A percentile compares a stretch with the other conserved stretches of the same genome.
These are phyloP conservation scores for Melocanna baccifera DNA, from an alignment of 176 grass and related monocot species.

Conservation along the genomic window DNA sequence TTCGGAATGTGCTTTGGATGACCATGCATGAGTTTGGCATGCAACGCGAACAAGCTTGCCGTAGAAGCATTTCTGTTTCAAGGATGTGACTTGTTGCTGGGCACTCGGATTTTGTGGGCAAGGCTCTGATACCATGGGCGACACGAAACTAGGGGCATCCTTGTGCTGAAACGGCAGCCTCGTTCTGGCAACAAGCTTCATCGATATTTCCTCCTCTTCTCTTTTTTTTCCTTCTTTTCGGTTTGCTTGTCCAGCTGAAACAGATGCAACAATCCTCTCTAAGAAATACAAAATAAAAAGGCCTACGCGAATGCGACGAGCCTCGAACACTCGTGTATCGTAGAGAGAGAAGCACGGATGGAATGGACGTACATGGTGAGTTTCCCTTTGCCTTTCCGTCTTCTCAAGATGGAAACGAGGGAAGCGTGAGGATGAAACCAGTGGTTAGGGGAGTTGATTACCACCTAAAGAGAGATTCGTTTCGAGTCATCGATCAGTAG, in stretches of 20 bases:
- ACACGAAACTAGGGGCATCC: slow-evolving; percentile 21
- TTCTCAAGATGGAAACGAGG: background rate
- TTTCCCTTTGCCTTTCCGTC: background rate
- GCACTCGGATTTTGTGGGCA: background rate
- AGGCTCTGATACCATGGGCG: slow-evolving; percentile 14
- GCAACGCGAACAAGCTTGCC: background rate
- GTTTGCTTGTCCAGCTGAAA: slow-evolving; percentile 17
- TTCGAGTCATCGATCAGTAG: background rate
- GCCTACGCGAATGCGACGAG: too few relatives aligned
- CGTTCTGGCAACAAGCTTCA: background rate
- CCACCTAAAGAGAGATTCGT: background rate
- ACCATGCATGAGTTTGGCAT: slow-evolving; percentile 31
- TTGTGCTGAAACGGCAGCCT: slow-evolving; percentile 16
- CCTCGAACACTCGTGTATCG: background rate
- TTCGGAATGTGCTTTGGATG: background rate
- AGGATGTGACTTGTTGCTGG: slow-evolving; percentile 19
- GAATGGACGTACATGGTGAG: background rate
- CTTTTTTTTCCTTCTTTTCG: background rate
- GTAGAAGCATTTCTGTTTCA: slow-evolving; percentile 38
- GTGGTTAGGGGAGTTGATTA: background rate
- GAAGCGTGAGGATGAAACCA: background rate
- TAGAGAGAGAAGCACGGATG: background rate
- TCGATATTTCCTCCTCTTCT: background rate
- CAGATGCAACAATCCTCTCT: background rate
- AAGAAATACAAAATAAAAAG: too few relatives aligned